Evolutionary conservation across 2,329 filamentous ascomycete species (phyloP).

Genomic region (Scortechinia acanthostroma): DNA sequence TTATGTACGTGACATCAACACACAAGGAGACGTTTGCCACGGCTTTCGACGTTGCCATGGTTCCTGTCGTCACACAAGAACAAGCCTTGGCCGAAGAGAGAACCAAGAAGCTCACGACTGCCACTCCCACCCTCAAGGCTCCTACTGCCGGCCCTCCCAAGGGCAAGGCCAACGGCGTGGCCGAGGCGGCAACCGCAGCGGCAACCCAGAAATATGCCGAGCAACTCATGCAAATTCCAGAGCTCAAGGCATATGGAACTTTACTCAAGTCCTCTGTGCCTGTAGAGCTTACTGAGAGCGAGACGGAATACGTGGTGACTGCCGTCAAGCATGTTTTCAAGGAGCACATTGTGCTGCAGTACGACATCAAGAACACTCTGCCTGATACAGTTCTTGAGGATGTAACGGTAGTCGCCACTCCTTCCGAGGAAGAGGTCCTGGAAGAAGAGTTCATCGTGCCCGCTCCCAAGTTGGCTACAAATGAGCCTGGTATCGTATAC

Average conservation of each 20-base stretch:
- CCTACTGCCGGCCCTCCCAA: constrained; percentile 76
- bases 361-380: constrained; percentile 95
- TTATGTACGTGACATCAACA: constrained; percentile 92
- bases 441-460: constrained; percentile 94
- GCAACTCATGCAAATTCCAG: constrained; percentile 80
- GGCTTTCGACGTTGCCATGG: constrained; percentile 83
- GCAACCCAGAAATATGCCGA: constrained; percentile 83
- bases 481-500: constrained; percentile 88
- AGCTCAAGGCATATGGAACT: constrained; percentile 81
- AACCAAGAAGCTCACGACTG: constrained; percentile 91
- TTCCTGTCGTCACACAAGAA: constrained; percentile 89
- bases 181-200: constrained; percentile 69
- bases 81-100: constrained; percentile 93
- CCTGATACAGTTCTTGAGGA: constrained; percentile 85
- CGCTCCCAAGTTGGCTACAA: constrained; percentile 71
- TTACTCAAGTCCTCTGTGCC: constrained; percentile 84
- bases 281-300: constrained; percentile 88
- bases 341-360: constrained; percentile 90
- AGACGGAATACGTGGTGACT: constrained; percentile 92
- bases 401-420: constrained; percentile 74
- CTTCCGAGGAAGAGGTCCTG: constrained; percentile 72
- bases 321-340: constrained; percentile 97
- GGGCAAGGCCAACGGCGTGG: constrained; percentile 58
- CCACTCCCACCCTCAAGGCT: constrained; percentile 87
- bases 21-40: constrained; percentile 77